These are phyloP conservation scores for Westerdykella sp. DNA, from an alignment of 2,329 filamentous ascomycete genomes.

Conservation along the genomic window DNA sequence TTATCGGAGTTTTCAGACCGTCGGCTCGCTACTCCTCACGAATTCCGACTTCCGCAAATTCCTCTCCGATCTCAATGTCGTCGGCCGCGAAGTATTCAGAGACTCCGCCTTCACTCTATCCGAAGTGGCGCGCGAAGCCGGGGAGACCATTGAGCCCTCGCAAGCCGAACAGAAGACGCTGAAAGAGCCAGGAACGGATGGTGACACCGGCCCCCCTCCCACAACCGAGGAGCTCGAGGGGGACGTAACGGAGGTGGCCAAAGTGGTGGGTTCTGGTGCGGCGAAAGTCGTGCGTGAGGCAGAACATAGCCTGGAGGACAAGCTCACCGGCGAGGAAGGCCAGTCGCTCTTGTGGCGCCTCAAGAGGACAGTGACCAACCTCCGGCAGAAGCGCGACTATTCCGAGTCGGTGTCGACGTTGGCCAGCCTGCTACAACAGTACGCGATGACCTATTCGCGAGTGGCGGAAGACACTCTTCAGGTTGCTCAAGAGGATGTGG, in stretches of 20 bases:
- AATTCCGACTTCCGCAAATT: constrained; percentile 89
- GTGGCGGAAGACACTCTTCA: constrained; percentile 62
- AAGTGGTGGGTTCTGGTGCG: constrained; percentile 42
- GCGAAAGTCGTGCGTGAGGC: constrained; percentile 52
- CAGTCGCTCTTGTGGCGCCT: constrained; percentile 68
- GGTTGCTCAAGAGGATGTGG: constrained; percentile 62
- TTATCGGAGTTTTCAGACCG: constrained; percentile 74
- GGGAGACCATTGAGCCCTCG: constrained; percentile 65
- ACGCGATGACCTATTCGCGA: constrained; percentile 70
- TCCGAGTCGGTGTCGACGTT: constrained; percentile 78
- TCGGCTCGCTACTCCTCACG: constrained; percentile 76
- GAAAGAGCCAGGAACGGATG: constrained; percentile 47
- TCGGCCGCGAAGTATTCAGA: constrained; percentile 77
- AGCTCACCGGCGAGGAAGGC: constrained; percentile 65
- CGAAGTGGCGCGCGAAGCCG: constrained; percentile 66
- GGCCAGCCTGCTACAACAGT: constrained; percentile 67
- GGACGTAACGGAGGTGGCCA: constrained; percentile 40
- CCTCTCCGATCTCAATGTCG: constrained; percentile 68
- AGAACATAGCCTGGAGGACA: constrained; percentile 64
- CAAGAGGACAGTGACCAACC: constrained; percentile 66
- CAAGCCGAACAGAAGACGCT: constrained; percentile 52
- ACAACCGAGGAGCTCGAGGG: constrained; percentile 56
- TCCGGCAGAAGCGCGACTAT: constrained; percentile 75
- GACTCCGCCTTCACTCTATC: constrained; percentile 79
- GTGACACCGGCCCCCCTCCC: constrained; percentile 43